phyloP scores from a whole-genome alignment of 129 eudicot genomes.

The Flaveria ramosissima region DNA sequence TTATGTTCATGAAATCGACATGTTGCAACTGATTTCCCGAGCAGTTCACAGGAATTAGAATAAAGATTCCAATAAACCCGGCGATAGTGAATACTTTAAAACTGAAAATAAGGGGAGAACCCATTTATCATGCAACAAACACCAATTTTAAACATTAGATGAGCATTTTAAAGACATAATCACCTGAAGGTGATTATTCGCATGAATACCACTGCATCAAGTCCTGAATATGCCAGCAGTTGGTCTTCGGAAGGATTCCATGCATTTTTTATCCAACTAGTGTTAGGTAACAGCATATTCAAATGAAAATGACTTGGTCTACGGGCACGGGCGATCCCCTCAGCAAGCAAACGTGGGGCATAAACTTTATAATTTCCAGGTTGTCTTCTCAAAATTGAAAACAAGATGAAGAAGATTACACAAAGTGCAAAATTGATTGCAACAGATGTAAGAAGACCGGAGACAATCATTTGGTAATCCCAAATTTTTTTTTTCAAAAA shows the following conservation, averaged over 20 bases:
- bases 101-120: slow-evolving; percentile 37
- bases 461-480: slow-evolving; percentile 51
- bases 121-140: not conserved
- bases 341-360: slow-evolving; percentile 52
- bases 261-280: slow-evolving; percentile 59
- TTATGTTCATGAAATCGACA: slow-evolving; percentile 39
- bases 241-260: slow-evolving; percentile 67
- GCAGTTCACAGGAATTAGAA: slow-evolving; percentile 66
- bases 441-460: slow-evolving; percentile 71
- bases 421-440: slow-evolving; percentile 64
- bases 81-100: slow-evolving; percentile 52
- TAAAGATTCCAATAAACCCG: slow-evolving; percentile 63
- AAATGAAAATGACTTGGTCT: slow-evolving; percentile 30
- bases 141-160: slow-evolving; percentile 4
- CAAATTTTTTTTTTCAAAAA: slow-evolving; percentile 14
- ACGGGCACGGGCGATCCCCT: slow-evolving; percentile 19
- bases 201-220: slow-evolving; percentile 74
- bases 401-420: slow-evolving; percentile 51
- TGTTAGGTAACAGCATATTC: slow-evolving; percentile 44
- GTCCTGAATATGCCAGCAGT: slow-evolving; percentile 52
- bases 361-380: slow-evolving; percentile 54
- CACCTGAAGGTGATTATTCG: slow-evolving; percentile 68
- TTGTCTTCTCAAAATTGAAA: slow-evolving; percentile 63
- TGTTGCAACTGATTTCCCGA: slow-evolving; percentile 58
- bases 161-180: slow-evolving; percentile 12